Conservation (phyloP, 1,139 yeast species). For the Yamadazyma dendronema region DNA sequence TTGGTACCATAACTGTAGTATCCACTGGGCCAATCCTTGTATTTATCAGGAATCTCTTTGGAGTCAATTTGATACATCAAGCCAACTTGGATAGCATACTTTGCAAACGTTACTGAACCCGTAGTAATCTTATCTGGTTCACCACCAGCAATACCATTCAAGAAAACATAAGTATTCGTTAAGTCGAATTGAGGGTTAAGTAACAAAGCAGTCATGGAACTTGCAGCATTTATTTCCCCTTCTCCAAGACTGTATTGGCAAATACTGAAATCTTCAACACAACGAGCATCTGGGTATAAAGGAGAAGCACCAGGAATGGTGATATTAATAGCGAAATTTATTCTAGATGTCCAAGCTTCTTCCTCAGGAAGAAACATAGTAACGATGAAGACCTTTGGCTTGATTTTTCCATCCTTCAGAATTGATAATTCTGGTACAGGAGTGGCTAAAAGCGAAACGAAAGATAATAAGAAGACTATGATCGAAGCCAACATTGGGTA, state of each 20-base stretch:
- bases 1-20: constrained; percentile 57
- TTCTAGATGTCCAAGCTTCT: constrained; percentile 51
- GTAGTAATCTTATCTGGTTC: constrained; percentile 47
- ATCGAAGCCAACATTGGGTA: not conserved
- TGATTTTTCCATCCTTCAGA: constrained; percentile 4
- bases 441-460: not conserved
- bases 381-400: constrained; percentile 54
- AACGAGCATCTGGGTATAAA: constrained; percentile 53
- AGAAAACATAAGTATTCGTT: constrained; percentile 56
- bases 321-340: constrained; percentile 50
- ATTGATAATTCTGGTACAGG: constrained; percentile 1
- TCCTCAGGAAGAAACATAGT: constrained; percentile 58
- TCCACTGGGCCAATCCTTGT: constrained; percentile 60
- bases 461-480: not conserved
- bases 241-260: constrained; percentile 69
- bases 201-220: constrained; percentile 55
- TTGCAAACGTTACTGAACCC: constrained; percentile 62
- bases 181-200: constrained; percentile 58
- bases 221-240: constrained; percentile 68
- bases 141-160: constrained; percentile 70
- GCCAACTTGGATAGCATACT: constrained; percentile 62
- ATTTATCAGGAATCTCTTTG: constrained; percentile 44
- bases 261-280: constrained; percentile 51
- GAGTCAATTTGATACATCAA: constrained; percentile 56
- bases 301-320: constrained; percentile 66